Base-by-base conservation (phyloP, 1,284 basidiomycete genomes). In the Apiotrichum sp. region DNA sequence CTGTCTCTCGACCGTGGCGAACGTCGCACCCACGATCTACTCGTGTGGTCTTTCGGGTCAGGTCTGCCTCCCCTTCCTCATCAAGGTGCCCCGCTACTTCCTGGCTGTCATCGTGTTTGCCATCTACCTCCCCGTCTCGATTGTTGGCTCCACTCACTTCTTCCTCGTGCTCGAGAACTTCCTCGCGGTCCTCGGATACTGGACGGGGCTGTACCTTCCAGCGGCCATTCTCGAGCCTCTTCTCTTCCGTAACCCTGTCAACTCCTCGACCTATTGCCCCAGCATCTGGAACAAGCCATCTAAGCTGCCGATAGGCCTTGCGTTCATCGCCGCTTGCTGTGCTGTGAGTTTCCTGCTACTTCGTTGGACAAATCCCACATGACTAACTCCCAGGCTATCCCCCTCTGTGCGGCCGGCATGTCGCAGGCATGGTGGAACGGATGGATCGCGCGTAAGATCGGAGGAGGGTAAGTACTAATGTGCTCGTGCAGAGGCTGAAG, bases 11-110 rank as follows among this genome's bases (percentile, higher is more conserved):
- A 87, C 90, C 35, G 83, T 84, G 2, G 89, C 84, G 3, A 96
- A 95, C 77, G 88, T 91, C 55, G 87, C 88, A 4, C 83, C 85
- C 4, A 88, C 79, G 8, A 84, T 91, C 63, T 93, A 95, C 73
- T 88, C 86, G 46, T 83, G 89, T 57, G 85, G 87, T n/a, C 80
- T 93, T 56, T 87, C 84, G 65, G 81, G 90, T 58, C 89, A 93
- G 70, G 81, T 89, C 6, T 82, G 87, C 63, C 74, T 89, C 14
- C 90, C 91, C 0, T 81, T 71, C 66, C 65, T 76, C 32, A 63
- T 73, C 36, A 61, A 63, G 52, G 83, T 96, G 11, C 93, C 93
- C 0, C 80, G 93, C 67, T 95, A 92, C 71, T 78, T 91, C 46
- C 89, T 95, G 72, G 89, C 92, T 0, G 68, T 95, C 16, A 70